phyloP scores from a whole-genome alignment of 768 basidiomycete genomes.

The Tricholoma sp. region DNA sequence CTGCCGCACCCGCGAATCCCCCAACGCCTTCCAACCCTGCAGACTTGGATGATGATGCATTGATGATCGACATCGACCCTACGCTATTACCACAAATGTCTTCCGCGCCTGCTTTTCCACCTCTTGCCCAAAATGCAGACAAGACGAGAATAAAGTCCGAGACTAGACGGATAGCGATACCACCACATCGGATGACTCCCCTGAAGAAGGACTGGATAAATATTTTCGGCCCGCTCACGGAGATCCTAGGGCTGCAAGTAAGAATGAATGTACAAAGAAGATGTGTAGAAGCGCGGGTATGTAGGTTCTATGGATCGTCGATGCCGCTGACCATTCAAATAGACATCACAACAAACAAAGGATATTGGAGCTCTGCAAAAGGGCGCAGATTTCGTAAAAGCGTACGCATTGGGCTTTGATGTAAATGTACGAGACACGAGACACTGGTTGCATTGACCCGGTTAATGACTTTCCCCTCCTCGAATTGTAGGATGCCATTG shows the following conservation, averaged over 20 bases:
- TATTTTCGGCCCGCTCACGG: conserved; percentile 80
- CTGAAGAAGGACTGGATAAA: conserved; percentile 53
- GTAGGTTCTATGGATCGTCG: conserved; percentile 22
- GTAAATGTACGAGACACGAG: conserved; percentile 63
- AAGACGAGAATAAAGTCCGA: conserved; percentile 69
- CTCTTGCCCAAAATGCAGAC: conserved; percentile 55
- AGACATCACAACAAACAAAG: conserved; percentile 95
- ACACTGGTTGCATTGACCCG: not conserved
- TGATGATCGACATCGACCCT: conserved; percentile 54
- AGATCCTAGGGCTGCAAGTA: conserved; percentile 91
- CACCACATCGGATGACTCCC: conserved; percentile 96
- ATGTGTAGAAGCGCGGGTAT: conserved; percentile 88
- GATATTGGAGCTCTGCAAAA: conserved; percentile 93
- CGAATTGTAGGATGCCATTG: conserved; percentile 79
- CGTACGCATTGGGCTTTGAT: conserved; percentile 91
- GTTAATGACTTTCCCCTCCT: not conserved
- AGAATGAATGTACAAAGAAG: conserved; percentile 92
- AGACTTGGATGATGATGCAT: conserved; percentile 52
- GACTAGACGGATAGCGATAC: conserved; percentile 84
- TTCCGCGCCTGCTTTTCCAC: conserved; percentile 62
- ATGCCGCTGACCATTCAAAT: not conserved
- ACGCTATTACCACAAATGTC: conserved; percentile 37
- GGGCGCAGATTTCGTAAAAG: conserved; percentile 95
- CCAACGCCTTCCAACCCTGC: conserved; percentile 11
- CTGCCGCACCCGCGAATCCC: conserved; percentile 12